These are phyloP conservation scores for Colletotrichum caudatum DNA, from an alignment of 2,329 filamentous ascomycete species.

Conservation along the genomic window DNA sequence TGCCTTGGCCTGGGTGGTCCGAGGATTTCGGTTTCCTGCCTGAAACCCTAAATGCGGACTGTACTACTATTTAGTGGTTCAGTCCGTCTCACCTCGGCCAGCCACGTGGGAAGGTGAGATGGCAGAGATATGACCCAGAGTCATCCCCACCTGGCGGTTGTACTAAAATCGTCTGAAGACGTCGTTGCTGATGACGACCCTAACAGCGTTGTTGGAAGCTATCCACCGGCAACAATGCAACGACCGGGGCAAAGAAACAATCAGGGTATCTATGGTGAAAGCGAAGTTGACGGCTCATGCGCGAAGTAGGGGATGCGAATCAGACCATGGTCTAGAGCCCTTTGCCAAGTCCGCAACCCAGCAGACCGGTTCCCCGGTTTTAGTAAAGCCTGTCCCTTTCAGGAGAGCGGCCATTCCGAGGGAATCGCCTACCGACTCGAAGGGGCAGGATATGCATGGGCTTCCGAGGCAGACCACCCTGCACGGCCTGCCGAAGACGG, in stretches of 20 bases:
- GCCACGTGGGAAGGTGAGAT: slow-evolving; percentile 40
- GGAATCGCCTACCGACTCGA: background rate
- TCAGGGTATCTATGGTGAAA: background rate
- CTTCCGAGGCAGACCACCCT: slow-evolving; percentile 1
- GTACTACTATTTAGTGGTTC: slow-evolving; percentile 6
- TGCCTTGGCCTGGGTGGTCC: slow-evolving; percentile 23
- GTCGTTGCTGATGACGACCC: background rate
- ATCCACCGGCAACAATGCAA: slow-evolving; percentile 8
- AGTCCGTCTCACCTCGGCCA: slow-evolving; percentile 36
- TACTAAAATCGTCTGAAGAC: background rate
- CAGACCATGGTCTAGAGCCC: slow-evolving; percentile 28
- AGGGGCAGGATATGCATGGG: slow-evolving; percentile 8
- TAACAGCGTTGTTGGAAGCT: slow-evolving; percentile 7
- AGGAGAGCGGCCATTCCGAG: background rate
- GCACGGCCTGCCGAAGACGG: slow-evolving; percentile 4
- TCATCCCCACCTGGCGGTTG: slow-evolving; percentile 7
- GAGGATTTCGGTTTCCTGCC: slow-evolving; percentile 37
- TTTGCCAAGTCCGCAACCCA: slow-evolving; percentile 28
- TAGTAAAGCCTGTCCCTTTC: slow-evolving; percentile 6
- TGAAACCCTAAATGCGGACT: slow-evolving; percentile 27
- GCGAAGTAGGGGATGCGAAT: background rate
- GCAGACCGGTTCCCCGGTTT: slow-evolving; percentile 36
- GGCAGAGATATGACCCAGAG: slow-evolving; percentile 18
- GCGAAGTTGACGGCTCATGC: slow-evolving; percentile 24
- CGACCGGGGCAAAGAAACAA: background rate